Evolutionary conservation across 2,329 filamentous ascomycete species (phyloP).

Genomic region (Coniochaeta prunicola): DNA sequence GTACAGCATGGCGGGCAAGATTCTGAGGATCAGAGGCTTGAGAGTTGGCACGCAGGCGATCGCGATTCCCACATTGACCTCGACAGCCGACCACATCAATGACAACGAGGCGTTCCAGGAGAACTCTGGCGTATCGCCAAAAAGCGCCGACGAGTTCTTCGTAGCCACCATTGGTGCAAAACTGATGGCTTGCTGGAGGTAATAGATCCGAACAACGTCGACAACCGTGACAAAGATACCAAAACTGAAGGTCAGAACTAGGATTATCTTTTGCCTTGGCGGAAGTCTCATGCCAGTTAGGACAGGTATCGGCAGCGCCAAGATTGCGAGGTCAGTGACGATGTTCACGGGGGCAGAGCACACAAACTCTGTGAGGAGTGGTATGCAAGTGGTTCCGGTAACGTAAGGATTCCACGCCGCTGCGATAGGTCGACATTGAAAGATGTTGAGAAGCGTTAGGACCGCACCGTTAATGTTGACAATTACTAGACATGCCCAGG

Average conservation of each 20-base stretch:
- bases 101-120: constrained; percentile 73
- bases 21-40: constrained; percentile 71
- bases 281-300: constrained; percentile 81
- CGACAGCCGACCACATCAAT: constrained; percentile 90
- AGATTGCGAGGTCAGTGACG: constrained; percentile 79
- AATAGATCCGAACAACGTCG: constrained; percentile 84
- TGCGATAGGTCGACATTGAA: constrained; percentile 72
- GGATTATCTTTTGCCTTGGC: constrained; percentile 76
- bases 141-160: constrained; percentile 31
- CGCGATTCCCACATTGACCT: constrained; percentile 84
- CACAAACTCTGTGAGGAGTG: constrained; percentile 55
- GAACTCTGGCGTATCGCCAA: constrained; percentile 47
- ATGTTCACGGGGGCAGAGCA: constrained; percentile 86
- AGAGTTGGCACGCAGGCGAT: constrained; percentile 89
- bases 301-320: constrained; percentile 83
- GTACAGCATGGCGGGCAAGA: constrained; percentile 49
- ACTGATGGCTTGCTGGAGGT: constrained; percentile 67
- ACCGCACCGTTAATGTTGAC: constrained; percentile 74
- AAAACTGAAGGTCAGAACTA: constrained; percentile 79
- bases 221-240: constrained; percentile 84
- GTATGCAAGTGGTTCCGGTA: constrained; percentile 38
- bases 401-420: constrained; percentile 53
- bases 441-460: constrained; percentile 78
- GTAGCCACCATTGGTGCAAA: constrained; percentile 29
- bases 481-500: constrained; percentile 68